Conservation (phyloP, 2,329 filamentous ascomycete genomes). For the Fusarium miscanthi region DNA sequence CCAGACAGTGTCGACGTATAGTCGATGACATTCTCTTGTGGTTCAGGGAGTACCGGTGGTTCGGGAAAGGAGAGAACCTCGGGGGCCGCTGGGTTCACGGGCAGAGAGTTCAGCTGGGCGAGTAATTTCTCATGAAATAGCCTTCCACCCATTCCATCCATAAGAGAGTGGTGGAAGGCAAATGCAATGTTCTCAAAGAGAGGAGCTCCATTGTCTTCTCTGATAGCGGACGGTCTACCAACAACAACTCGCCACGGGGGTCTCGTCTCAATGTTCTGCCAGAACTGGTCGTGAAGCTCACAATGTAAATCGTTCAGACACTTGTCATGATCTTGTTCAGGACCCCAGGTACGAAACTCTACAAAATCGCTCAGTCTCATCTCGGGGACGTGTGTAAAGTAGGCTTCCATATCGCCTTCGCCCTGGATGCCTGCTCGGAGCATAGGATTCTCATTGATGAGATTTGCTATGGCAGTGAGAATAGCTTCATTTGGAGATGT, state of each 20-base stretch:
- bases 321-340: conserved; percentile 47
- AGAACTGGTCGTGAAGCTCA: conserved; percentile 55
- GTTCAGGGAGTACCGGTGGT: conserved; percentile 49
- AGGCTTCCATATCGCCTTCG: conserved; percentile 56
- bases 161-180: conserved; percentile 63
- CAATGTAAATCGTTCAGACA: conserved; percentile 50
- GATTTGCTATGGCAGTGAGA: conserved; percentile 52
- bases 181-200: conserved; percentile 57
- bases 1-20: conserved; percentile 55
- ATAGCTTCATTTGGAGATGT: conserved; percentile 40
- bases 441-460: conserved; percentile 58
- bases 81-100: neutral
- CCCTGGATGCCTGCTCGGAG: conserved; percentile 61
- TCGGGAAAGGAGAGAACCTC: conserved; percentile 44
- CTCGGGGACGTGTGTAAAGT: conserved; percentile 56
- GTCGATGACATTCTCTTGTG: conserved; percentile 56
- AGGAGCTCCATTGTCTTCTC: neutral
- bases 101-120: conserved; percentile 52
- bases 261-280: conserved; percentile 52
- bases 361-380: conserved; percentile 59
- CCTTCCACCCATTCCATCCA: conserved; percentile 61
- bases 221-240: conserved; percentile 36
- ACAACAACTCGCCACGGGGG: conserved; percentile 62
- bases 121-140: conserved; percentile 62
- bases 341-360: conserved; percentile 46